Conservation (phyloP, 805 yeast species). For the Schizosaccharomyces japonicus region DNA sequence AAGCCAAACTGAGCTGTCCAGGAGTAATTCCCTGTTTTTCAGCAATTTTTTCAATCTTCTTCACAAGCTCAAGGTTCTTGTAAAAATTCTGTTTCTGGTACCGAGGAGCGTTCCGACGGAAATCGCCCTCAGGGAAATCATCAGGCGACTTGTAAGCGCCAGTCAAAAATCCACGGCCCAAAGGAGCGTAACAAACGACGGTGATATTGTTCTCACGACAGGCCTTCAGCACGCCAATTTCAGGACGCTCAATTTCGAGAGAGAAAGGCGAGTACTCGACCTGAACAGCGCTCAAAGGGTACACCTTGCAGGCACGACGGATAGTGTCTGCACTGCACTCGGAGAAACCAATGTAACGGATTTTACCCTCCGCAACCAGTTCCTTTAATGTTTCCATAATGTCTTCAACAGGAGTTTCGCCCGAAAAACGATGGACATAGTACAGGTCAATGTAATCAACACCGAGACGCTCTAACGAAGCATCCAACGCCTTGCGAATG, state of each 20-base stretch:
- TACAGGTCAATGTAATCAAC: slow-evolving; percentile 32
- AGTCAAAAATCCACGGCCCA: slow-evolving; percentile 56
- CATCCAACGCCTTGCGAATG: slow-evolving; percentile 7
- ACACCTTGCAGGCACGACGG: slow-evolving; percentile 28
- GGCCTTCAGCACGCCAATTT: slow-evolving; percentile 31
- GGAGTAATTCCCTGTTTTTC: slow-evolving; percentile 24
- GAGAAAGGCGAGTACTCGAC: slow-evolving; percentile 53
- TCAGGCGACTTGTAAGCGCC: slow-evolving; percentile 27
- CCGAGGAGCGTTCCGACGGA: slow-evolving; percentile 28
- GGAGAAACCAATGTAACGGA: slow-evolving; percentile 50
- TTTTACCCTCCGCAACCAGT: slow-evolving; percentile 35
- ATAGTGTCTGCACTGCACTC: slow-evolving; percentile 47
- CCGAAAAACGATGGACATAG: slow-evolving; percentile 52
- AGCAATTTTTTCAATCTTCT: slow-evolving; percentile 28
- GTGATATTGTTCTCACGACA: slow-evolving; percentile 38
- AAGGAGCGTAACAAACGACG: slow-evolving; percentile 60
- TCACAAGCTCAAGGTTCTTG: slow-evolving; percentile 28
- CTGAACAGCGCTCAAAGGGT: slow-evolving; percentile 46
- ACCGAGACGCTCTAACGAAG: slow-evolving; percentile 13
- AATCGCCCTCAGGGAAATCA: slow-evolving; percentile 25
- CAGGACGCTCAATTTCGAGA: slow-evolving; percentile 32
- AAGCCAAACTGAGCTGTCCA: slow-evolving; percentile 51
- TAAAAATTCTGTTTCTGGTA: slow-evolving; percentile 33
- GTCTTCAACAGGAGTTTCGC: slow-evolving; percentile 31
- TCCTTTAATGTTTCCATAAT: slow-evolving; percentile 33